Percentiles rank a stretch among this genome's conserved stretches.
These are phyloP conservation scores for Fusarium luffae DNA, from an alignment of 2,329 filamentous ascomycete species.

Conservation along the genomic window DNA sequence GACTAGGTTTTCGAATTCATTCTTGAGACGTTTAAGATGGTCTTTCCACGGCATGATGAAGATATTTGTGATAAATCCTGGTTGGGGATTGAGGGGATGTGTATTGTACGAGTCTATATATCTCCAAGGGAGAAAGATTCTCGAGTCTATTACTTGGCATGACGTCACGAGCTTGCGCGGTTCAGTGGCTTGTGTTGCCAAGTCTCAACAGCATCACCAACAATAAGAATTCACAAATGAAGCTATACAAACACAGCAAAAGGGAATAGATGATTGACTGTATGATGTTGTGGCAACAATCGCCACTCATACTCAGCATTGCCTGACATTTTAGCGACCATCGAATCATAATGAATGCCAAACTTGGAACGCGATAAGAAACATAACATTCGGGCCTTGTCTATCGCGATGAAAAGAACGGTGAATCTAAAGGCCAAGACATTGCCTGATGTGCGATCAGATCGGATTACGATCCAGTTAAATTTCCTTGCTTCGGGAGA, in stretches of 20 bases:
- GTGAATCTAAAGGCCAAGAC: neutral
- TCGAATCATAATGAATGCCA: neutral
- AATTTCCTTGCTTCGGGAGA: slow-evolving; percentile 3
- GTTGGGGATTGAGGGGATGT: too few relatives aligned
- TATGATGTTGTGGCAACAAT: neutral
- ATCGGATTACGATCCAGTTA: slow-evolving; percentile 22
- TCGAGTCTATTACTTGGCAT: slow-evolving; percentile 21
- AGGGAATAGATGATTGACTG: too few relatives aligned
- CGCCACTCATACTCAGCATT: too few relatives aligned
- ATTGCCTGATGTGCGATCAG: slow-evolving; percentile 25
- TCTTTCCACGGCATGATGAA: slow-evolving; percentile 52
- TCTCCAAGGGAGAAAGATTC: neutral
- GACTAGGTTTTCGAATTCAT: slow-evolving; percentile 52
- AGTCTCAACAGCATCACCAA: neutral
- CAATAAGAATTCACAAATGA: neutral
- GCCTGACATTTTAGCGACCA: neutral
- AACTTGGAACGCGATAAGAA: neutral
- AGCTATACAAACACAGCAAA: slow-evolving; percentile 6
- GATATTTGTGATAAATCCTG: too few relatives aligned
- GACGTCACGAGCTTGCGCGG: slow-evolving; percentile 29
- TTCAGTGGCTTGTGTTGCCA: slow-evolving; percentile 16
- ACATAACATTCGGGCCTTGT: slow-evolving; percentile 23
- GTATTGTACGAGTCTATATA: neutral
- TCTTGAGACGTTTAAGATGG: slow-evolving; percentile 53
- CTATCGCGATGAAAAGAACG: neutral